These are phyloP conservation scores for Mycena rosella DNA, from an alignment of 768 basidiomycete species.

Conservation along the genomic window DNA sequence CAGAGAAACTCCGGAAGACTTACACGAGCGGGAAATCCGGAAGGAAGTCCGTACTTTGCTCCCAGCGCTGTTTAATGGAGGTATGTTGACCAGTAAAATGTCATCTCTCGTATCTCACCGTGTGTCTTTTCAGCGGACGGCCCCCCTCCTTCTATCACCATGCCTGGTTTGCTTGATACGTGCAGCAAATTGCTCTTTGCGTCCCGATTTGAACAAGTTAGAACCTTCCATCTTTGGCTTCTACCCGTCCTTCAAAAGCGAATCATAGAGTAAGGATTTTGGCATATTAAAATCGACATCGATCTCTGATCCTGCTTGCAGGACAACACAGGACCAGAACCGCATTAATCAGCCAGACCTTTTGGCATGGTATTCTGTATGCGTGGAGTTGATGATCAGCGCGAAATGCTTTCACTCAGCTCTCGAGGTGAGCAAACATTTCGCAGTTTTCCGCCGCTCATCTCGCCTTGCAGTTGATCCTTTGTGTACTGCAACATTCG, in stretches of 20 bases:
- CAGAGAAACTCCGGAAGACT: slow-evolving; percentile 79
- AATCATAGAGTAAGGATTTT: slow-evolving; percentile 58
- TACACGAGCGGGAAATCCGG: slow-evolving; percentile 77
- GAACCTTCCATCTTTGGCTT: slow-evolving; percentile 79
- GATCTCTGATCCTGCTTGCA: slow-evolving; percentile 18
- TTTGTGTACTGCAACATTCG: slow-evolving; percentile 66
- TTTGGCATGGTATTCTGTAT: slow-evolving; percentile 68
- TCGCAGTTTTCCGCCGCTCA: slow-evolving; percentile 9
- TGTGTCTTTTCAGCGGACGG: slow-evolving; percentile 47
- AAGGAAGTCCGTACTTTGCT: slow-evolving; percentile 74
- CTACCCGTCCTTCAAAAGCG: slow-evolving; percentile 74
- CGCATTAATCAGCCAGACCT: slow-evolving; percentile 52
- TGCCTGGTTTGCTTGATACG: slow-evolving; percentile 51
- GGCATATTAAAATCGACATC: not conserved
- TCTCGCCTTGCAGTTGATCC: slow-evolving; percentile 57
- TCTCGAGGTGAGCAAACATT: slow-evolving; percentile 67
- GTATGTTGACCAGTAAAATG: slow-evolving; percentile 44
- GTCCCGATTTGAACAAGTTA: slow-evolving; percentile 81
- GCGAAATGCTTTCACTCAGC: slow-evolving; percentile 76
- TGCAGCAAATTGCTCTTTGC: slow-evolving; percentile 66
- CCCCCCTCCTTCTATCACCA: slow-evolving; percentile 47
- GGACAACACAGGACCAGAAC: slow-evolving; percentile 34
- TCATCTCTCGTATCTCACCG: not conserved
- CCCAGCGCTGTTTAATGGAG: slow-evolving; percentile 74
- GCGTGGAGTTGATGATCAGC: slow-evolving; percentile 70